Percentiles rank a stretch among this genome's conserved stretches.
phyloP scores from a whole-genome alignment of 2,329 filamentous ascomycete genomes.

The Xylariomycetidae sp. region DNA sequence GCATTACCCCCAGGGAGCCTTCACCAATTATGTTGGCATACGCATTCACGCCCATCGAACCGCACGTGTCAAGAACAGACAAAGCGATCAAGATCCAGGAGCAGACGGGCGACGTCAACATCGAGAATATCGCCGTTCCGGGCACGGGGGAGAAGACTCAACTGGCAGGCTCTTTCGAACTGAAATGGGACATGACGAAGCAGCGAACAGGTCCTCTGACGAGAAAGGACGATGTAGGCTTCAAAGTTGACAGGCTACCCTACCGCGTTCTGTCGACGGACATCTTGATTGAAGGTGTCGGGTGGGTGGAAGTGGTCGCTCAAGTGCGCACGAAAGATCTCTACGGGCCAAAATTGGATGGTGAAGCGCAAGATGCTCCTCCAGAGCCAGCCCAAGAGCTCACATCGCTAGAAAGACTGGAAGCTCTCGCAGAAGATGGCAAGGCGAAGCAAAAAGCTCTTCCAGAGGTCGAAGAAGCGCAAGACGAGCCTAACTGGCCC shows the following conservation, averaged over 20 bases:
- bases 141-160: constrained; percentile 54
- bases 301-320: constrained; percentile 84
- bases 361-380: constrained; percentile 15
- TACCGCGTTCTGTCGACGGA: constrained; percentile 79
- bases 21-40: constrained; percentile 71
- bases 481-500: constrained; percentile 49
- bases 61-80: constrained; percentile 72
- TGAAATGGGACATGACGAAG: constrained; percentile 81
- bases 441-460: constrained; percentile 7
- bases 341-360: constrained; percentile 15
- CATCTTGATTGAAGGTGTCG: constrained; percentile 84
- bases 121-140: constrained; percentile 59
- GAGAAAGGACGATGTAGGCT: constrained; percentile 54
- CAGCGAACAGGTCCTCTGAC: constrained; percentile 71
- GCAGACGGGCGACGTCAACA: constrained; percentile 53
- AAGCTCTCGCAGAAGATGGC: constrained; percentile 9
- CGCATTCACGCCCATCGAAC: constrained; percentile 73
- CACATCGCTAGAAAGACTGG: constrained; percentile 17
- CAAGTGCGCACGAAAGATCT: constrained; percentile 66
- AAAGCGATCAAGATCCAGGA: constrained; percentile 74
- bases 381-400: constrained; percentile 9
- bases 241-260: constrained; percentile 65
- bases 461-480: constrained; percentile 7
- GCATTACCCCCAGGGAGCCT: constrained; percentile 71
- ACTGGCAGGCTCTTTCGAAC: constrained; percentile 68